Base-by-base conservation (phyloP, 2,329 filamentous ascomycete species). In the Penicillium sp. region DNA sequence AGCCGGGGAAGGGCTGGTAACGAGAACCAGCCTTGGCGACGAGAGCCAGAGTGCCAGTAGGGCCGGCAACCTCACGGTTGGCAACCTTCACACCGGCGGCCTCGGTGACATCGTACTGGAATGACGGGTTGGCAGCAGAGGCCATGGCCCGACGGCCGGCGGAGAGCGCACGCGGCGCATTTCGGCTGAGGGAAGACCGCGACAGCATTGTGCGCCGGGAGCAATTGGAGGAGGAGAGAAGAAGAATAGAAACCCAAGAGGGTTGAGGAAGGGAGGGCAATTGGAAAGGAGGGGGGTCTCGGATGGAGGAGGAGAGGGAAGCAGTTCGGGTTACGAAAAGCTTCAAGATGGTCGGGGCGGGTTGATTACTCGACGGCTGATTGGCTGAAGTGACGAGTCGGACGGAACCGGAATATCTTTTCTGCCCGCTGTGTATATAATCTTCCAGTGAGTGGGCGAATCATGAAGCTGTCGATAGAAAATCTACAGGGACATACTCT, bases 11-110 rank as follows among this genome's bases (percentile, higher is more conserved):
- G 65, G 91, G 86, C 83, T 99, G 89, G 80, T 94, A 98, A 79
- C 95, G 86, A 66, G 94, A 96, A 73, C 95, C 95, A 65, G 92
- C 95, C 84, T 96, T 96, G 69, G 93, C 88, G 76, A 99, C 91
- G 67, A 99, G 80, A 58, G 93, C 92, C 68, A 99, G 85, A 74
- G 92, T 96, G 63, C 93, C 92, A 63, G 94, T 96, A 68, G 92
- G 91, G 65, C 92, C 91, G 65, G 90, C 86, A 73, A 91, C 84
- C 79, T 98, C 93, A 83, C 94, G 88, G 82, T 91, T 91, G 75
- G 94, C 93, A 71, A 96, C 86, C 85, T 96, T 97, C 81, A 98
- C 83, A 74, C 94, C 94, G 77, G 88, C 86, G 78, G 90, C 86
- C 79, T 96, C 90, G 75, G 90, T 86, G 64, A 90, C 87, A 81